Evolutionary conservation across 768 basidiomycete species (phyloP), one percentile per base, ranked within the genome.

Genomic region (Suillus occidentalis): DNA sequence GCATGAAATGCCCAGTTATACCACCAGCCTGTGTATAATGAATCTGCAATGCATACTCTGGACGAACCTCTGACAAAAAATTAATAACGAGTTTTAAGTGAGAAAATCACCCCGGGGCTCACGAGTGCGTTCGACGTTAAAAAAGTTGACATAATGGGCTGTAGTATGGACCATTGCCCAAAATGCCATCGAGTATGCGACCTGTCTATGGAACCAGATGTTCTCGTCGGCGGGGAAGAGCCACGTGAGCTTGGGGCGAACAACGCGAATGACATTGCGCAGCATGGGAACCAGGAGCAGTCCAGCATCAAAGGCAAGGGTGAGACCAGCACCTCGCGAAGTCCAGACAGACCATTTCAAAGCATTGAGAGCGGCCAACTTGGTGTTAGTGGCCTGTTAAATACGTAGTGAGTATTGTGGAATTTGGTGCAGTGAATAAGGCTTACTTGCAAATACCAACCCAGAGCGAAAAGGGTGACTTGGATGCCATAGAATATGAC

Each of bases 1-100:
- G 86, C 95, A 97, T 95, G 77, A 94, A 91, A 75, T 98, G 95
- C 16, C 95, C 95, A 2, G 95, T 94, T 75, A 97, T 90, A n/a
- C 93, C 94, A 67, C 93, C 94, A 7, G 92, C 81, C 73, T 95
- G 91, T 0, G 85, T 85, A 78, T 97, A 97, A 74, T 97, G 94
- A 70, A 97, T 95, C 63, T 92, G 81, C 63, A 88, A 84, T 2
- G 95, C 95, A 3, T 79, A 81, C 74, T 92, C 81, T 61, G 86
- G 83, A 56, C 95, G 89, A 64, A 96, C 86, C 83, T 97, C 92
- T 93, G 77, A 8, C 63, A 67, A 20, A 22, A 49, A 25, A 10
- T 40, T 22, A 16, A 42, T 60, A 57, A 63, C 28, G 22, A 42
- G 6, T 5, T 18, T 28, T 13, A 63, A 22, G 9, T 9, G 36